Percentiles rank a stretch among this genome's conserved stretches.
phyloP scores from a whole-genome alignment of 345 rosid genomes.

The Acer negundo region DNA sequence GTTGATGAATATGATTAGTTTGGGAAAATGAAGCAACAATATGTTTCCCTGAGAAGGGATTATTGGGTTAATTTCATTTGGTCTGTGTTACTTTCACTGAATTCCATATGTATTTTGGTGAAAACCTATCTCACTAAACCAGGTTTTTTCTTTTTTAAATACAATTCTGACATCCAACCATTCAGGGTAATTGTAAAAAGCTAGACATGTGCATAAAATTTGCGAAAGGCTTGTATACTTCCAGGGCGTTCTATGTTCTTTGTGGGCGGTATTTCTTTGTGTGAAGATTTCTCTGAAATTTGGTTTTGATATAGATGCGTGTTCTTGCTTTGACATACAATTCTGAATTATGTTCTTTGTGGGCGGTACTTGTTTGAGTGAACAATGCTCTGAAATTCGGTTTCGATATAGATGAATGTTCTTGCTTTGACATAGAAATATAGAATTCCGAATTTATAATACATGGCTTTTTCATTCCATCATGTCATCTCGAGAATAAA shows the following conservation, averaged over 20 bases:
- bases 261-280: not conserved
- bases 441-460: not conserved
- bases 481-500: not conserved
- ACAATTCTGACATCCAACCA: not conserved
- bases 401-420: not conserved
- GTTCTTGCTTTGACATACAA: not conserved
- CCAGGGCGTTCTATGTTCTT: not conserved
- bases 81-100: too few relatives aligned
- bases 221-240: not conserved
- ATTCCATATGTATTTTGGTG: too few relatives aligned
- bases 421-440: not conserved
- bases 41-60: too few relatives aligned
- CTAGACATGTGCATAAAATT: too few relatives aligned
- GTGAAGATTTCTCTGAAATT: not conserved
- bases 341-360: not conserved
- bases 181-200: not conserved
- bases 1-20: too few relatives aligned
- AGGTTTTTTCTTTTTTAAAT: too few relatives aligned
- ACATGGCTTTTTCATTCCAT: not conserved
- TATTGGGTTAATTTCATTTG: too few relatives aligned
- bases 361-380: not conserved
- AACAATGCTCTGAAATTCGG: too few relatives aligned
- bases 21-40: too few relatives aligned
- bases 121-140: too few relatives aligned
- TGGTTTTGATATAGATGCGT: not conserved